These are phyloP conservation scores for Chlorella vulgaris DNA, from an alignment of 139 green algal genomes.

Conservation along the genomic window DNA sequence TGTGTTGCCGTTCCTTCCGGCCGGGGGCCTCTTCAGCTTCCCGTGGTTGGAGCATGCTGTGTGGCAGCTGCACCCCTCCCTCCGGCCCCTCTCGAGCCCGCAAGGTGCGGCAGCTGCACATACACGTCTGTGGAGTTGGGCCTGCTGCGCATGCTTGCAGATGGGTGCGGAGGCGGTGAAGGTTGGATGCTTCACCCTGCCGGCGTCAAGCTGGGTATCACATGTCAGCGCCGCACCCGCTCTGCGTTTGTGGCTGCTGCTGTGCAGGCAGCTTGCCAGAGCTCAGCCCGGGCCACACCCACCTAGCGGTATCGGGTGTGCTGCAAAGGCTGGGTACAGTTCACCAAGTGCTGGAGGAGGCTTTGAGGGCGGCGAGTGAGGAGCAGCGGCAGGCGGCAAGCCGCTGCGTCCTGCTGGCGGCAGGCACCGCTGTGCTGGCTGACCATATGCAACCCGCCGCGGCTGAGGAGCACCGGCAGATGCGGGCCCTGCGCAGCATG, in stretches of 20 bases:
- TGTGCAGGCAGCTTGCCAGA: background rate
- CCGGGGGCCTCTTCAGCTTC: slow-evolving; percentile 3
- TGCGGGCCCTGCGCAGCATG: slow-evolving; percentile 2
- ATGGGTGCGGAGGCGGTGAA: too few relatives aligned
- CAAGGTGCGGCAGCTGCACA: background rate
- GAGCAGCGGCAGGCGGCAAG: background rate
- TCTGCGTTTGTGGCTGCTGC: background rate
- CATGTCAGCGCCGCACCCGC: too few relatives aligned
- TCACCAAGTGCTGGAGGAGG: slow-evolving; percentile 12
- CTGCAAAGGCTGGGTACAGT: background rate
- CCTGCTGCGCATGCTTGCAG: too few relatives aligned
- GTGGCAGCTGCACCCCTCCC: background rate
- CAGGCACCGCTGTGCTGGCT: background rate
- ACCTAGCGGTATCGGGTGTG: background rate
- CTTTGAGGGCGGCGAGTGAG: background rate
- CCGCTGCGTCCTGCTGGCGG: background rate
- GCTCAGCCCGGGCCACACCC: background rate
- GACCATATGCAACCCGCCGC: background rate
- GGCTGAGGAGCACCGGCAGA: background rate
- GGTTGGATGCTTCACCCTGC: too few relatives aligned
- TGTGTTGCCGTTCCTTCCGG: background rate
- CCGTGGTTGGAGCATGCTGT: slow-evolving; percentile 10
- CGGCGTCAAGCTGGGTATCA: too few relatives aligned
- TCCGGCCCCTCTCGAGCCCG: background rate
- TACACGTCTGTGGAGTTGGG: too few relatives aligned